phyloP scores from a whole-genome alignment of 73 alveolate species.

The Paramecium tetraurelia region DNA sequence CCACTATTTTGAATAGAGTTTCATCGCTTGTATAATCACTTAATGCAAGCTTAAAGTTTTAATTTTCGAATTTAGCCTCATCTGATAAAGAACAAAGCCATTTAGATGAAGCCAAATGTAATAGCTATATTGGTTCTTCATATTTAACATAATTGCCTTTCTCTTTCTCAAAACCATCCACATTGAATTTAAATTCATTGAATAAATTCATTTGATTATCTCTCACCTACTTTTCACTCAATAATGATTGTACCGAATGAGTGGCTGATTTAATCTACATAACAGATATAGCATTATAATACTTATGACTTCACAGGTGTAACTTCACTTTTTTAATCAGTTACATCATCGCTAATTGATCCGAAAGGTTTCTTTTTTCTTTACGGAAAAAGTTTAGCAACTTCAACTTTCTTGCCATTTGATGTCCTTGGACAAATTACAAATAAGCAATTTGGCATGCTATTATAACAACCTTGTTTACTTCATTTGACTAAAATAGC shows the following conservation, averaged over 20 bases:
- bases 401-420: conserved; percentile 46
- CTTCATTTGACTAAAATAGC: neutral
- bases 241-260: neutral
- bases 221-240: conserved; percentile 15
- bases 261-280: neutral
- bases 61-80: conserved; percentile 64
- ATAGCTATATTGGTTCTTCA: conserved; percentile 7
- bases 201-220: neutral
- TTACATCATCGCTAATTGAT: neutral
- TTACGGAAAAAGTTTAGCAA: neutral
- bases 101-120: conserved; percentile 54
- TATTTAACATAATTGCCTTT: conserved; percentile 6
- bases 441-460: conserved; percentile 47
- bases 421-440: conserved; percentile 49
- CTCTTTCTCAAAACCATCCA: conserved; percentile 45
- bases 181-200: conserved; percentile 47
- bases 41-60: conserved; percentile 56
- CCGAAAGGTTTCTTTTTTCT: neutral
- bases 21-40: conserved; percentile 59
- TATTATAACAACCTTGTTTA: neutral
- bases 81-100: conserved; percentile 26
- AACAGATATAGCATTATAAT: neutral
- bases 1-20: conserved; percentile 64
- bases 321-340: conserved; percentile 19
- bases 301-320: conserved; percentile 2